Percentiles rank a stretch among this genome's conserved stretches.
phyloP scores from a whole-genome alignment of 2,329 filamentous ascomycete genomes.

The Aspergillus quadricinctus region DNA sequence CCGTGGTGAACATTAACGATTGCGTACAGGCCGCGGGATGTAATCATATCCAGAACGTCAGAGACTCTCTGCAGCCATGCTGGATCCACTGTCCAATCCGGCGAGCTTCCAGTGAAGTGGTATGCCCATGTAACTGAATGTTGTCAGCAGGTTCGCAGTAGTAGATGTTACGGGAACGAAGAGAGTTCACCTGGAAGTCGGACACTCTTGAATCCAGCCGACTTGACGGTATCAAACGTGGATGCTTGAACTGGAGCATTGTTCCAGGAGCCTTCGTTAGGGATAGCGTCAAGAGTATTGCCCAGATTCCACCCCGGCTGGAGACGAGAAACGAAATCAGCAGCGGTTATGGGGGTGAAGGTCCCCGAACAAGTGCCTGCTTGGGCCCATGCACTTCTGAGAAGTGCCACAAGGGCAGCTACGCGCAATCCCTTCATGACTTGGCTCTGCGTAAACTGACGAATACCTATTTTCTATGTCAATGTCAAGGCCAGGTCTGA shows the following conservation, averaged over 20 bases:
- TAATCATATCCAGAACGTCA: slow-evolving; percentile 55
- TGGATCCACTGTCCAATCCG: slow-evolving; percentile 52
- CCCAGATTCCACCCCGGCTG: slow-evolving; percentile 59
- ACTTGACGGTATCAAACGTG: slow-evolving; percentile 51
- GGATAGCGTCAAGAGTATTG: slow-evolving; percentile 55
- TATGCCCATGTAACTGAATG: slow-evolving; percentile 53
- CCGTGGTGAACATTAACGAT: slow-evolving; percentile 58
- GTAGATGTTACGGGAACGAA: background rate
- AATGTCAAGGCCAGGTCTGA: background rate
- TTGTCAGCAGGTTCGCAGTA: slow-evolving; percentile 2
- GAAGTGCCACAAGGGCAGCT: slow-evolving; percentile 8
- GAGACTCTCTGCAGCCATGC: slow-evolving; percentile 55
- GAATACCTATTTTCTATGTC: background rate
- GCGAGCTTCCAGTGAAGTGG: slow-evolving; percentile 49
- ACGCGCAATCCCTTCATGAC: slow-evolving; percentile 9
- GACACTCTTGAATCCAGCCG: slow-evolving; percentile 54
- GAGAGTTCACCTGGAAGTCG: slow-evolving; percentile 44
- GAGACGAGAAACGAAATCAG: slow-evolving; percentile 45
- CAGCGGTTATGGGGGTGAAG: slow-evolving; percentile 46
- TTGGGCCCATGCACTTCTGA: slow-evolving; percentile 11
- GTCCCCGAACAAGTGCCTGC: slow-evolving; percentile 35
- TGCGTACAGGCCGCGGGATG: slow-evolving; percentile 48
- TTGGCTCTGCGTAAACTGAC: background rate
- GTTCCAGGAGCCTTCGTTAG: slow-evolving; percentile 57
- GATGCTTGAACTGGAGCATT: slow-evolving; percentile 48